These are phyloP conservation scores for Vaucheria bursata DNA, from an alignment of 352 stramenopile genomes.

Conservation along the genomic window DNA sequence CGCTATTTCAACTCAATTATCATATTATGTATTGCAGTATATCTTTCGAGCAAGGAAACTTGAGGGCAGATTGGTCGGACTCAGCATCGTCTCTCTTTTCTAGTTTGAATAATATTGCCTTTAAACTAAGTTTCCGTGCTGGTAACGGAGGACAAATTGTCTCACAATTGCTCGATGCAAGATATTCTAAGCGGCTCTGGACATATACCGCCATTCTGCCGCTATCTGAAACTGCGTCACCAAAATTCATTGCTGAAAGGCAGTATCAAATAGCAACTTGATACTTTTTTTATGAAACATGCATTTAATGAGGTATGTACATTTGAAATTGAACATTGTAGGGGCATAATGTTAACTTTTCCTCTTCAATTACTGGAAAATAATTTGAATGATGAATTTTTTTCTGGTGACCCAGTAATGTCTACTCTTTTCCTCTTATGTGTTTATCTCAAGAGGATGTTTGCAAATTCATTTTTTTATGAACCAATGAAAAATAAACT, in stretches of 20 bases:
- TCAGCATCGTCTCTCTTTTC: neutral
- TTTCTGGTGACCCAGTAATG: too few relatives aligned
- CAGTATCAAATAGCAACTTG: conserved; percentile 11
- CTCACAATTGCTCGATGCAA: neutral
- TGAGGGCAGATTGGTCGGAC: conserved; percentile 1
- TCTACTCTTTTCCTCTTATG: too few relatives aligned
- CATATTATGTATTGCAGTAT: neutral
- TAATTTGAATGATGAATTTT: too few relatives aligned
- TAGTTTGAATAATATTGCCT: neutral
- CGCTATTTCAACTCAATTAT: neutral
- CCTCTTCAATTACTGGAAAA: too few relatives aligned
- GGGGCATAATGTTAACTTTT: too few relatives aligned
- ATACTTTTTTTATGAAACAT: too few relatives aligned
- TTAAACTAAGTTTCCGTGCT: neutral
- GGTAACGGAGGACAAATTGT: neutral
- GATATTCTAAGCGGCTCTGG: neutral
- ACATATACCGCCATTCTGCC: neutral
- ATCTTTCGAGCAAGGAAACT: neutral
- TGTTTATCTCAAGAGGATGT: too few relatives aligned
- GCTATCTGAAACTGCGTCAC: neutral
- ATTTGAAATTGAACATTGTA: too few relatives aligned
- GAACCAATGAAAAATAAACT: too few relatives aligned
- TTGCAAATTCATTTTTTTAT: too few relatives aligned
- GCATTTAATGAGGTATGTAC: too few relatives aligned
- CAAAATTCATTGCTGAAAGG: neutral